Evolutionary conservation across 192 early-diverging fungal genomes (phyloP), one percentile per base, ranked within the genome.

Genomic region (Backusella circina): DNA sequence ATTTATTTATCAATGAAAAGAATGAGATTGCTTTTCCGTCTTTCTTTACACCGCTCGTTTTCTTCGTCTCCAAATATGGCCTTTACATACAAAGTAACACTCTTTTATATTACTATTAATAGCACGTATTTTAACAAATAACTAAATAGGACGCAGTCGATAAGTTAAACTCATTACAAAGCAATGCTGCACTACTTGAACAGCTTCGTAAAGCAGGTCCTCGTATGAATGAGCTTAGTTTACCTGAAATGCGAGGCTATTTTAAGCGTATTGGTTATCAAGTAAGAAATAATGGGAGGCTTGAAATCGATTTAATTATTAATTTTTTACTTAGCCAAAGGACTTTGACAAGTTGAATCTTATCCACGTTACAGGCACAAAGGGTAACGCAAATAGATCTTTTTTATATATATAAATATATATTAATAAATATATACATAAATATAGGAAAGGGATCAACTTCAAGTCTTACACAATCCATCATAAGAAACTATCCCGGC

Each of bases 401-500:
- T n/a, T n/a, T n/a, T n/a, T n/a, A n/a, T n/a, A n/a, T n/a, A n/a
- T n/a, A n/a, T n/a, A n/a, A n/a, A n/a, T n/a, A n/a, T n/a, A n/a
- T n/a, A n/a, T n/a, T n/a, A n/a, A n/a, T n/a, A n/a, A n/a, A n/a
- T n/a, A n/a, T n/a, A n/a, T n/a, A n/a, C n/a, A n/a, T n/a, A n/a
- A n/a, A n/a, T n/a, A n/a, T n/a, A 73, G 94, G 94, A 77, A 96
- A 96, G 69, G 94, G 94, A 30, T 94, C 93, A 8, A 91, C 97
- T 0, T 90, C 90, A 37, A 94, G 95, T 0, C 90, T 98, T 31
- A 87, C 90, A 15, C 91, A 93, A 64, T 91, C 95, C 21, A 91
- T 98, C 31, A 80, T 98, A 51, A 83, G 87, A 16, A 81, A 87
- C 38, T 77, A 79, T 2, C 64, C 76, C 6, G 65, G 21, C 16